These are phyloP conservation scores for Yarrowia porcina DNA, from an alignment of 805 yeast species.

Conservation along the genomic window DNA sequence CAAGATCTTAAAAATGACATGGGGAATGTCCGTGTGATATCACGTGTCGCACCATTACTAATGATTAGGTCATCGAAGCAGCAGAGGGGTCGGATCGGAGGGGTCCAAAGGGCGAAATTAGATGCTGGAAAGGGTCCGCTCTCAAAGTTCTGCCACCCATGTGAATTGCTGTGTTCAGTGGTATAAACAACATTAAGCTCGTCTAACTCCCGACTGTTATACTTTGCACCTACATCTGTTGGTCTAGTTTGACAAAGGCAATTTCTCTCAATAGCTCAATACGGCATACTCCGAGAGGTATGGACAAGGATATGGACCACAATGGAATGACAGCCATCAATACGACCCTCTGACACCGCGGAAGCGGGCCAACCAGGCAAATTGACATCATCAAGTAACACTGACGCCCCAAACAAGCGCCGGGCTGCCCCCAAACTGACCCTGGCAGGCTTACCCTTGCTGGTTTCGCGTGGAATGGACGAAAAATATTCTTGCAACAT, in stretches of 20 bases:
- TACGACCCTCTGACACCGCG: background rate
- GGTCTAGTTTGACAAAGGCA: background rate
- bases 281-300: background rate
- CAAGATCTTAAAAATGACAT: too few relatives aligned
- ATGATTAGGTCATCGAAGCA: background rate
- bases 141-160: background rate
- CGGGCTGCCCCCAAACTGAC: background rate
- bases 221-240: conserved; percentile 12
- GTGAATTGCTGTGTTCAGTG: background rate
- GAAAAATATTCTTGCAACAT: conserved; percentile 13
- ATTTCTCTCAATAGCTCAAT: background rate
- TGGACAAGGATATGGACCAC: background rate
- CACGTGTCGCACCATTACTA: background rate
- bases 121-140: background rate
- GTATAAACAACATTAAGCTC: background rate
- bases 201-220: background rate
- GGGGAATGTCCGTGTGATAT: background rate
- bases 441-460: background rate
- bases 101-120: background rate
- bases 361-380: background rate
- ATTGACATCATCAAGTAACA: background rate
- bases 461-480: background rate
- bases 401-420: background rate
- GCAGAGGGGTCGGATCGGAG: background rate
- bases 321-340: background rate